Conservation (phyloP, 208 protist species). For the Vickermania spadyakhi region DNA sequence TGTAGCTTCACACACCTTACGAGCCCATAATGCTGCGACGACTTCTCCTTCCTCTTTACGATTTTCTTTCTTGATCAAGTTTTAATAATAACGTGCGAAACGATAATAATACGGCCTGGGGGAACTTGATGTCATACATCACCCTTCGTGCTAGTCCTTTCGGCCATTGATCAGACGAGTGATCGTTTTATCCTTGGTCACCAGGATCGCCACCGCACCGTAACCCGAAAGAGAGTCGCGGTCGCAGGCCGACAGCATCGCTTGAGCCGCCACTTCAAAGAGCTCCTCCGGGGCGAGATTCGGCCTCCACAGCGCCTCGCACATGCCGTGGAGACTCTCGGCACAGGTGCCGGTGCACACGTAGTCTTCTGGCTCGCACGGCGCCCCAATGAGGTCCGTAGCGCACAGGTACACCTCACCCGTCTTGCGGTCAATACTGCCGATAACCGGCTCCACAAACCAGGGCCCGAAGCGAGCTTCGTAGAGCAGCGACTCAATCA, state of each 20-base stretch:
- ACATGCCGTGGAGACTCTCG: constrained; percentile 97
- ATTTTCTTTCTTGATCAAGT: too few species aligned
- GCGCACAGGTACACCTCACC: constrained; percentile 93
- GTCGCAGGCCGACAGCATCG: constrained; percentile 94
- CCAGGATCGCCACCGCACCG: constrained; percentile 91
- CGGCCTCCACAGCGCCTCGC: constrained; percentile 94
- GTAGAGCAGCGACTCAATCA: constrained; percentile 87
- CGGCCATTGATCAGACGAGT: constrained; percentile 85
- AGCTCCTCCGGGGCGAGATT: constrained; percentile 94
- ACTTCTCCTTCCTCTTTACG: too few species aligned
- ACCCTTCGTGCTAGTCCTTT: constrained; percentile 82
- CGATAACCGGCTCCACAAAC: constrained; percentile 97
- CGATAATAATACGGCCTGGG: too few species aligned
- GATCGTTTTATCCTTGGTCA: constrained; percentile 72
- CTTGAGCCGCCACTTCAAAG: constrained; percentile 94
- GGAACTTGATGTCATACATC: too few species aligned
- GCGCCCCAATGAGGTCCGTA: constrained; percentile 95
- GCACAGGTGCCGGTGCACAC: constrained; percentile 94
- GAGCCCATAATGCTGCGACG: too few species aligned
- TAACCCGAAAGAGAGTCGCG: constrained; percentile 97
- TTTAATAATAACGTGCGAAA: too few species aligned
- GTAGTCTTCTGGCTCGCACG: constrained; percentile 94
- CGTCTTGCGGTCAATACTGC: constrained; percentile 91
- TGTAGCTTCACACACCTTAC: too few species aligned
- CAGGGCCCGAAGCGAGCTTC: constrained; percentile 96